Base-by-base conservation (phyloP, 371 early-diverging fungal genomes). In the Capniomyces stellatus region DNA sequence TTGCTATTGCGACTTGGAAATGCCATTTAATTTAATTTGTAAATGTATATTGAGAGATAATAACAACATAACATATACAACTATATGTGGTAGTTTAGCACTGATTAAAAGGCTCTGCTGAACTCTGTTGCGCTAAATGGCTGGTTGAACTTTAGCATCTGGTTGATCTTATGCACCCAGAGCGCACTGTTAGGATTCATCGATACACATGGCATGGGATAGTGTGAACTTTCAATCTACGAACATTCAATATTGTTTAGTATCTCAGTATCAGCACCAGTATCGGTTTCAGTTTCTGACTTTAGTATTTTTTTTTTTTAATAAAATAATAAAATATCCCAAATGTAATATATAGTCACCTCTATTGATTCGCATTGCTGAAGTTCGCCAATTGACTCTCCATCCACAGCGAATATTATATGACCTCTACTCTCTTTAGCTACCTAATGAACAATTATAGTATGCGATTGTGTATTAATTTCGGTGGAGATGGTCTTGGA, bases 91-190 rank as follows among this genome's bases (percentile, higher is more conserved):
- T n/a, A n/a, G n/a, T n/a, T n/a, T n/a, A n/a, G n/a, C n/a, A n/a
- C n/a, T n/a, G n/a, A n/a, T n/a, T n/a, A n/a, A n/a, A n/a, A 44
- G 19, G 21, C 21, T 44, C 46, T 44, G 19, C 6, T n/a, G 25
- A 51, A 51, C 22, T 30, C n/a, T 4, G 51, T 4, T 51, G 51
- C 19, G 44, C 39, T 39, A 42, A 87, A 87, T 2, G 77, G 78
- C 55, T 85, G 82, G 57, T 87, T 87, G 75, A 84, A 87, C 55
- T 85, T 83, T 43, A 87, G 64, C 53, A 87, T 64, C 50, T 82
- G 77, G 63, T 85, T 85, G 52, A 87, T 82, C 58, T 84, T 84
- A 54, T 77, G 73, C 29, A 76, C 77, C 86, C 86, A 87, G 27
- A 77, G 77, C 12, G 71, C 72, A 0, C 76, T 79, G 54, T 77